Evolutionary conservation across 257 asterid species (phyloP).

Genomic region (Galeopsis tetrahit): DNA sequence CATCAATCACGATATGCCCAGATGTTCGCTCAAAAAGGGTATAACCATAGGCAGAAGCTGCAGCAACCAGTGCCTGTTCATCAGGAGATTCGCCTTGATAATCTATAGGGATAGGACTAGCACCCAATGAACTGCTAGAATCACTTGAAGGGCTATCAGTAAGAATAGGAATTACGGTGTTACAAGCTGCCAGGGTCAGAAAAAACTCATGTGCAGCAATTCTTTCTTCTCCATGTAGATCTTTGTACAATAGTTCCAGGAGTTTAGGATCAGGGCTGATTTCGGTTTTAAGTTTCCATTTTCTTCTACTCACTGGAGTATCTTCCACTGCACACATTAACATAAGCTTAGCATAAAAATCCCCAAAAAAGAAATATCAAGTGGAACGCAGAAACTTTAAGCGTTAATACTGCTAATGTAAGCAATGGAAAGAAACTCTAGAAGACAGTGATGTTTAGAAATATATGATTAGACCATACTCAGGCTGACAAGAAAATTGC

Average conservation of each 20-base stretch:
- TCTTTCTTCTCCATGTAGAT: slow-evolving; percentile 66
- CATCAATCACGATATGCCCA: slow-evolving; percentile 91
- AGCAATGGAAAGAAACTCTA: slow-evolving; percentile 13
- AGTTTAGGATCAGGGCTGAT: slow-evolving; percentile 71
- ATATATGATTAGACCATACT: slow-evolving; percentile 8
- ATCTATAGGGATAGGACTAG: slow-evolving; percentile 50
- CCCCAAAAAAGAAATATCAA: background rate
- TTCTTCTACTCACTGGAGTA: slow-evolving; percentile 41
- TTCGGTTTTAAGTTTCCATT: slow-evolving; percentile 82
- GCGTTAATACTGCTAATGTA: background rate
- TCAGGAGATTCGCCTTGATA: slow-evolving; percentile 99
- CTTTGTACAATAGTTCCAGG: slow-evolving; percentile 69
- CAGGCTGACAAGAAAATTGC: slow-evolving; percentile 20
- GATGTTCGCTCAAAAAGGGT: slow-evolving; percentile 95
- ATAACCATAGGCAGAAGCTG: slow-evolving; percentile 94
- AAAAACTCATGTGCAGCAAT: slow-evolving; percentile 87
- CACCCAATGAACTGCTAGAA: slow-evolving; percentile 41
- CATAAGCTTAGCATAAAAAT: slow-evolving; percentile 9
- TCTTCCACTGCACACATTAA: slow-evolving; percentile 52
- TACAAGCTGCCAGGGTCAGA: slow-evolving; percentile 91
- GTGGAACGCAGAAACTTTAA: slow-evolving; percentile 3
- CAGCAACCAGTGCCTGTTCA: slow-evolving; percentile 94
- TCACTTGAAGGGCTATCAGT: slow-evolving; percentile 49
- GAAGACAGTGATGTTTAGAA: background rate
- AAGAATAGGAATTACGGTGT: slow-evolving; percentile 91